These are phyloP conservation scores for Gentiana macrophylla DNA, from an alignment of 257 asterid genomes.

Conservation along the genomic window DNA sequence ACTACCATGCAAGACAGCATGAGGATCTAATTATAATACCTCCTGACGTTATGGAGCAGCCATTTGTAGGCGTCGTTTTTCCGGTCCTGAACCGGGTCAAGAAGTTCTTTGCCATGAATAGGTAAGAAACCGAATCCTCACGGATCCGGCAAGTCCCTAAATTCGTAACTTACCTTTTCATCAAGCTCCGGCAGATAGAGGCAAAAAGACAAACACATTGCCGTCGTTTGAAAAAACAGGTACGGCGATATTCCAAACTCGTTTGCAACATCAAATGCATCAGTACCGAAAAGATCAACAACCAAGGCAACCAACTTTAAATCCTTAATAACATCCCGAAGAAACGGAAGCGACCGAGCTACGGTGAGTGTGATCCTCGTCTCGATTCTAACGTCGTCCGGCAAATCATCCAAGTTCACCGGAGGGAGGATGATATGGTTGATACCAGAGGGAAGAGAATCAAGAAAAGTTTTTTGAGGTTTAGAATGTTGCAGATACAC, in stretches of 20 bases:
- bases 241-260: too few relatives aligned
- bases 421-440: too few relatives aligned
- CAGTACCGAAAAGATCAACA: too few relatives aligned
- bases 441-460: too few relatives aligned
- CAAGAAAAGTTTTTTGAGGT: too few relatives aligned
- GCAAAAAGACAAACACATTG: conserved; percentile 15
- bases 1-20: too few relatives aligned
- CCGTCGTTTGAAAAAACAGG: conserved; percentile 28
- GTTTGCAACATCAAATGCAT: too few relatives aligned
- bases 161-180: conserved; percentile 25
- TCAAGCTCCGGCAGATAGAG: conserved; percentile 8
- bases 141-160: conserved; percentile 18
- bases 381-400: not conserved
- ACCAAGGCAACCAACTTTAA: too few relatives aligned
- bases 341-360: conserved; percentile 6
- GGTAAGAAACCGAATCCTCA: conserved; percentile 27
- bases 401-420: too few relatives aligned
- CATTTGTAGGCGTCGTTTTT: conserved; percentile 32
- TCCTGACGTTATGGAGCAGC: conserved; percentile 20
- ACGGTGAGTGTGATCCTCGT: conserved; percentile 15
- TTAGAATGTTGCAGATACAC: too few relatives aligned
- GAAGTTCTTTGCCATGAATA: conserved; percentile 13
- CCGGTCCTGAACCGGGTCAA: conserved; percentile 23
- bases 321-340: too few relatives aligned
- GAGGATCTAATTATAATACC: not conserved